A percentile compares a stretch with the other conserved stretches of the same genome.
These are phyloP conservation scores for Plasmodium cynomolgi DNA, from an alignment of 169 alveolate genomes.

Conservation along the genomic window DNA sequence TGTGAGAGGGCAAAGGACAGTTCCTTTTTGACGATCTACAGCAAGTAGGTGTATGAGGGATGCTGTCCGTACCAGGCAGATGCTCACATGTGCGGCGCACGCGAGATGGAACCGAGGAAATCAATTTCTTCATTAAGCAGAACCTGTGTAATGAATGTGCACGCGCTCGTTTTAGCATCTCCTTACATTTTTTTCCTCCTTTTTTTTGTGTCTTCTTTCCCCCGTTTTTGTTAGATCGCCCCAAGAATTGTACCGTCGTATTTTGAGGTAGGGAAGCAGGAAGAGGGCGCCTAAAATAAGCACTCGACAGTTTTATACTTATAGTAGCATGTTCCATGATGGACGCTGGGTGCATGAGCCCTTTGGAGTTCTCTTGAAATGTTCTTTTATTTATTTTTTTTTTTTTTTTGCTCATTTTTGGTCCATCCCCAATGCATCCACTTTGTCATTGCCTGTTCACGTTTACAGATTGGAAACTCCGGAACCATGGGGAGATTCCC, in stretches of 20 bases:
- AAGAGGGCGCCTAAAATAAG: neutral
- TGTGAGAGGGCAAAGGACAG: conserved; percentile 12
- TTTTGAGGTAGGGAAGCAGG: conserved; percentile 31
- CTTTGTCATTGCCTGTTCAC: neutral
- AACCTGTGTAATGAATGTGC: neutral
- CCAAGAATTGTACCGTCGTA: conserved; percentile 10
- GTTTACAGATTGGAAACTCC: conserved; percentile 66
- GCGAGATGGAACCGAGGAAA: neutral
- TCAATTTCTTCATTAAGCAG: neutral
- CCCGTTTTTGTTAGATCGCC: conserved; percentile 15
- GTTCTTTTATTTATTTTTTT: neutral
- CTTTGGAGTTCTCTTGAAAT: neutral
- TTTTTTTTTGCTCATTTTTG: neutral
- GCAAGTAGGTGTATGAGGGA: conserved; percentile 5
- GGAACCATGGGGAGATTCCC: conserved; percentile 66
- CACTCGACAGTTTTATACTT: neutral
- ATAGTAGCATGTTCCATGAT: neutral
- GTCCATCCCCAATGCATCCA: neutral
- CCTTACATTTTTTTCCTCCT: neutral
- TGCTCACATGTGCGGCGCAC: neutral
- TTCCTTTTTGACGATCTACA: conserved; percentile 1
- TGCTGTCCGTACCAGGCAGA: neutral
- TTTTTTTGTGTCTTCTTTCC: neutral
- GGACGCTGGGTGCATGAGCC: neutral
- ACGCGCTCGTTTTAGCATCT: neutral